These are phyloP conservation scores for Neoboletus magnificus DNA, from an alignment of 768 basidiomycete genomes.

Conservation along the genomic window DNA sequence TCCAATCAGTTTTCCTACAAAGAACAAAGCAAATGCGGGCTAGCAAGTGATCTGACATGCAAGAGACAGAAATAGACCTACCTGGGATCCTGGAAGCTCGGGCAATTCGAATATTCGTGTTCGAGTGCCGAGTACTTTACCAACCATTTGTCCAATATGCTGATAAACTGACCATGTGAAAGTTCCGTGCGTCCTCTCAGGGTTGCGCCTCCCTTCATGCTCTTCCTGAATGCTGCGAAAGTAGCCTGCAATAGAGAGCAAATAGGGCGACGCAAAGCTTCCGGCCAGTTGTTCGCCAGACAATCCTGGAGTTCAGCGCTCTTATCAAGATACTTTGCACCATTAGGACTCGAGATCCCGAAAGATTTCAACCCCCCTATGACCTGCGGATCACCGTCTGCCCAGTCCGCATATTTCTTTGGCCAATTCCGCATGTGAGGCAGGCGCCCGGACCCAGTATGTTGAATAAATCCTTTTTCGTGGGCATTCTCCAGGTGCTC, in stretches of 20 bases:
- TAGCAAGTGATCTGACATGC: too few species aligned
- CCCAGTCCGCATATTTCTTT: not conserved
- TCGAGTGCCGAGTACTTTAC: not conserved
- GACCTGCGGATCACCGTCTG: not conserved
- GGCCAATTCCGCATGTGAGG: conserved; percentile 9
- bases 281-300: too few species aligned
- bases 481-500: not conserved
- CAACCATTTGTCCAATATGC: conserved; percentile 3
- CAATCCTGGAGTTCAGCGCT: too few species aligned
- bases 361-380: not conserved
- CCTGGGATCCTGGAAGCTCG: not conserved
- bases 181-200: not conserved
- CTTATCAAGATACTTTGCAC: too few species aligned
- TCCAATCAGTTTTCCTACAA: not conserved
- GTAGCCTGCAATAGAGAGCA: too few species aligned
- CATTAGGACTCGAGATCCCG: too few species aligned
- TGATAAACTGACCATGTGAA: not conserved
- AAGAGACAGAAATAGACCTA: not conserved
- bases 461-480: not conserved
- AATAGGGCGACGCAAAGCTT: too few species aligned
- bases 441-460: not conserved
- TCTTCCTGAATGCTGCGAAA: too few species aligned
- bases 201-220: not conserved
- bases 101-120: not conserved
- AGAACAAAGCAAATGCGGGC: not conserved